phyloP scores from a whole-genome alignment of 176 grass and related monocot species.

The Miscanthus lutarioriparius region DNA sequence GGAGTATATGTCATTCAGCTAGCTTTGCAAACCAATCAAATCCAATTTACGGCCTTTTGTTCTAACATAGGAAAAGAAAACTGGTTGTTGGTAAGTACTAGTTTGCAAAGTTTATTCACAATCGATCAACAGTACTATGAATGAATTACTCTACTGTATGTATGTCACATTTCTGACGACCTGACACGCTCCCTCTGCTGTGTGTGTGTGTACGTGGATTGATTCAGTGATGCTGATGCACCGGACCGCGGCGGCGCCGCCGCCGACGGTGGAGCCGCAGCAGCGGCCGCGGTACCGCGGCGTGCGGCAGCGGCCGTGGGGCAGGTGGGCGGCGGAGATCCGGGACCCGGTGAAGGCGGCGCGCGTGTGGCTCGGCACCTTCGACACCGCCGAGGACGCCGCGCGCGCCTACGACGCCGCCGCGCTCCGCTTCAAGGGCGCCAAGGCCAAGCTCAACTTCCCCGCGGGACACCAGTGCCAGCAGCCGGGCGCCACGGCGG shows the following conservation, averaged over 20 bases:
- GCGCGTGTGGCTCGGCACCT: slow-evolving; percentile 64
- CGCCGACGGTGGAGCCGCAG: no score
- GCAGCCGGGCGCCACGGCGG: background rate
- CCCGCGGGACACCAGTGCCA: background rate
- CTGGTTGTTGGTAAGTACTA: background rate
- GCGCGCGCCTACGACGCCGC: slow-evolving; percentile 62
- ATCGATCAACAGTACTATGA: no score
- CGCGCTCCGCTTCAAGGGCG: slow-evolving; percentile 50
- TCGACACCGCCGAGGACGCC: slow-evolving; percentile 51
- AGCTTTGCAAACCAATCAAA: background rate
- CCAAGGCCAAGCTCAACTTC: slow-evolving; percentile 76
- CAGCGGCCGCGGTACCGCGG: slow-evolving; percentile 61
- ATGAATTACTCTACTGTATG: no score
- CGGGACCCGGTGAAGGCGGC: slow-evolving; percentile 61
- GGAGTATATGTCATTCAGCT: background rate
- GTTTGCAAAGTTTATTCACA: background rate
- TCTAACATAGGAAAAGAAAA: no score
- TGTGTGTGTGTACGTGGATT: background rate
- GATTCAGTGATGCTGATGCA: slow-evolving; percentile 12
- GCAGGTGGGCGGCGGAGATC: slow-evolving; percentile 97
- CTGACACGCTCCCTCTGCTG: background rate
- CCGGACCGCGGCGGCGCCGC: background rate
- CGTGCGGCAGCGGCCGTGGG: slow-evolving; percentile 88
- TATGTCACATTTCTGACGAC: background rate
- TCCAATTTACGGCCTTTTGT: background rate